Evolutionary conservation across 2,329 filamentous ascomycete genomes (phyloP).

Genomic region (Conoideocrella luteorostrata): DNA sequence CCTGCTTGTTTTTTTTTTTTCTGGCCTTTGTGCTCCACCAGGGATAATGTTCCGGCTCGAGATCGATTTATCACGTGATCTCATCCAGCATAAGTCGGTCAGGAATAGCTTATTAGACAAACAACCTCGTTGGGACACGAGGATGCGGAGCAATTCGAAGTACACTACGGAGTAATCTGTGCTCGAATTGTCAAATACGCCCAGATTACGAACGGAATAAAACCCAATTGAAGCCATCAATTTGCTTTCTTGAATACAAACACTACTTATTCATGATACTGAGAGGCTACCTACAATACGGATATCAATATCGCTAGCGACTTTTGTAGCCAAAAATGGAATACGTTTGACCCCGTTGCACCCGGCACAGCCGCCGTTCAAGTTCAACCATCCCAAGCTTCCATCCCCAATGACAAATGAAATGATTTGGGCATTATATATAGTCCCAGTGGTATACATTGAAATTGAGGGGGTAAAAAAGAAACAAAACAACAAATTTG

Average conservation of each 20-base stretch:
- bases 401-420: conserved; percentile 12
- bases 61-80: conserved; percentile 10
- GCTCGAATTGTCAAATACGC: too few species aligned
- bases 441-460: conserved; percentile 9
- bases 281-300: conserved; percentile 11
- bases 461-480: conserved; percentile 16
- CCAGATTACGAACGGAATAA: too few species aligned
- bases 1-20: conserved; percentile 5
- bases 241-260: not conserved
- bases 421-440: conserved; percentile 10
- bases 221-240: conserved; percentile 2
- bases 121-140: too few species aligned
- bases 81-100: too few species aligned
- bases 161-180: too few species aligned
- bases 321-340: conserved; percentile 23
- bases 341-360: conserved; percentile 6
- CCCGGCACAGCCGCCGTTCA: conserved; percentile 1
- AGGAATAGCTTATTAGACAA: too few species aligned
- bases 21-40: not conserved
- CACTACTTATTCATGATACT: conserved; percentile 1
- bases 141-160: too few species aligned
- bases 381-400: not conserved
- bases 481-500: conserved; percentile 14
- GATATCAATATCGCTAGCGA: conserved; percentile 22
- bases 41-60: too few species aligned